Evolutionary conservation across 2,329 filamentous ascomycete species (phyloP).

Genomic region (Epichloe gansuensis): DNA sequence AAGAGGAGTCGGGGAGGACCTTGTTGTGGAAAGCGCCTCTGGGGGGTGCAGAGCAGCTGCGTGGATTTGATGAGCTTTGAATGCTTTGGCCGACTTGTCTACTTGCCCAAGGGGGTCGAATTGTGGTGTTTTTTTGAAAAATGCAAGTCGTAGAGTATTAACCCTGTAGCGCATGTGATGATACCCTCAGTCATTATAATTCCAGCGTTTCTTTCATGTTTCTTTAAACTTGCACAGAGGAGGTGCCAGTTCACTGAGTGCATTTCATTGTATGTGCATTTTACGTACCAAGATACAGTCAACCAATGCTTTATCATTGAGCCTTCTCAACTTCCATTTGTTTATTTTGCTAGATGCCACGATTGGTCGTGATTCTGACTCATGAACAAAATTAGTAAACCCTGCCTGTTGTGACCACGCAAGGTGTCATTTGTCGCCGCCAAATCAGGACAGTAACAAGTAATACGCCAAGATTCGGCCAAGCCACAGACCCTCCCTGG

Average conservation of each 20-base stretch:
- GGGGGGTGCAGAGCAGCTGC: slow-evolving; percentile 24
- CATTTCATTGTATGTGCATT: too few relatives aligned
- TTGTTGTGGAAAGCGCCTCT: slow-evolving; percentile 15
- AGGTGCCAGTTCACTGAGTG: too few relatives aligned
- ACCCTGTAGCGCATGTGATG: neutral
- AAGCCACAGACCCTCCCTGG: too few relatives aligned
- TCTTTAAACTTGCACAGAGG: neutral
- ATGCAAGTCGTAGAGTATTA: neutral
- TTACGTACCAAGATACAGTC: too few relatives aligned
- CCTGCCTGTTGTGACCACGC: too few relatives aligned
- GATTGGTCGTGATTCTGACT: neutral
- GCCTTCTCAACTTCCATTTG: too few relatives aligned
- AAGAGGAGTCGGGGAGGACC: slow-evolving; percentile 12
- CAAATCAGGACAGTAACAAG: too few relatives aligned
- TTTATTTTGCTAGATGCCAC: too few relatives aligned
- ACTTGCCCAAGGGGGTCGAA: too few relatives aligned
- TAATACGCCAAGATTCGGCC: too few relatives aligned
- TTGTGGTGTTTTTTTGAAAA: neutral
- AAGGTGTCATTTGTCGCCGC: neutral
- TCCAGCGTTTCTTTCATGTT: neutral
- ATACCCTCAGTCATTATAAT: neutral
- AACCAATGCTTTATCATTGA: too few relatives aligned
- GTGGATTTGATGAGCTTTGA: slow-evolving; percentile 35
- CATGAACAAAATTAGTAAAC: neutral
- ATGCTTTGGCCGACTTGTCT: neutral